These are phyloP conservation scores for Rhizomucor pusillus DNA, from an alignment of 371 early-diverging fungal species.

Conservation along the genomic window DNA sequence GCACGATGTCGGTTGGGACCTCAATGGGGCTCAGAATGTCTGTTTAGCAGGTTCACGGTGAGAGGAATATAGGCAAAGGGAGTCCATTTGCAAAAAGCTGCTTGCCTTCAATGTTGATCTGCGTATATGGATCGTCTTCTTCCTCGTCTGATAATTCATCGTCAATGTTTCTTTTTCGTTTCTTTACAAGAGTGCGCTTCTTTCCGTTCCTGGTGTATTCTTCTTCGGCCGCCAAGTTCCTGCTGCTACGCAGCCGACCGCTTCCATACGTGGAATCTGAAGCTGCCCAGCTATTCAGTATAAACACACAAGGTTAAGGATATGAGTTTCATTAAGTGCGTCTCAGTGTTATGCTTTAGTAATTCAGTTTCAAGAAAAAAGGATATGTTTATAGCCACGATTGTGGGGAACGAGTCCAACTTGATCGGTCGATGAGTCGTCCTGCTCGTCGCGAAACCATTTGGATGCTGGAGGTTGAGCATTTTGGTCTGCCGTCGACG, in stretches of 20 bases:
- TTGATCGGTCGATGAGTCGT: conserved; percentile 12
- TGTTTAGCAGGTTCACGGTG: too few relatives aligned
- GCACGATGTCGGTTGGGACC: conserved; percentile 48
- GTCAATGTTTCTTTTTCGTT: conserved; percentile 34
- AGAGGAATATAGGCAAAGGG: too few relatives aligned
- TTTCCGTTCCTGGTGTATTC: conserved; percentile 42
- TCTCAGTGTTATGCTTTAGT: neutral
- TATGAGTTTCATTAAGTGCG: neutral
- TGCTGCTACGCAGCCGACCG: conserved; percentile 39
- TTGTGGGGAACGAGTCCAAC: conserved; percentile 52
- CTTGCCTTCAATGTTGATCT: conserved; percentile 54
- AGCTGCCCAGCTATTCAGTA: conserved; percentile 46
- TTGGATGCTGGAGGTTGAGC: conserved; percentile 5
- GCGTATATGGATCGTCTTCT: conserved; percentile 50
- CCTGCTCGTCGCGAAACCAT: conserved; percentile 19
- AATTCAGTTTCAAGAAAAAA: conserved; percentile 28
- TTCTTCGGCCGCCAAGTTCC: conserved; percentile 31
- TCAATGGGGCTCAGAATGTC: conserved; percentile 53
- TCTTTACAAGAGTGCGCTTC: conserved; percentile 37
- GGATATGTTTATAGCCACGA: conserved; percentile 61
- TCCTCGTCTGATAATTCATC: conserved; percentile 43
- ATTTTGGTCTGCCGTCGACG: neutral
- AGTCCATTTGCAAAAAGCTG: too few relatives aligned
- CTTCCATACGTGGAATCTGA: conserved; percentile 38
- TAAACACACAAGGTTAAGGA: conserved; percentile 24